Percentiles rank a stretch among this genome's conserved stretches.
These are phyloP conservation scores for Guyanaporus albipodus DNA, from an alignment of 768 basidiomycete species.

Conservation along the genomic window DNA sequence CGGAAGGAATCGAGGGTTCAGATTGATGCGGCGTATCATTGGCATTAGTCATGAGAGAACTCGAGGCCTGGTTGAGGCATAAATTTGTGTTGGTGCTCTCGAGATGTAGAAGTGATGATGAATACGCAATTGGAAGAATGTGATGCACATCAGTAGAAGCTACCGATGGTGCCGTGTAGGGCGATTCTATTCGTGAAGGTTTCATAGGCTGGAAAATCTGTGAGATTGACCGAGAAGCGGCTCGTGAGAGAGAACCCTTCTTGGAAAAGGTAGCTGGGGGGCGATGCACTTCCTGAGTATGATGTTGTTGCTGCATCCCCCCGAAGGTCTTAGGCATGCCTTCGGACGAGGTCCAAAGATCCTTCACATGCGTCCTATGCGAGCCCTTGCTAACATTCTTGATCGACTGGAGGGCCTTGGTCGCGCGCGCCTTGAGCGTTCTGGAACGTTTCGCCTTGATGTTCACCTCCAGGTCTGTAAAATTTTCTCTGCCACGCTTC, in stretches of 20 bases:
- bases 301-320: constrained; percentile 25
- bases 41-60: constrained; percentile 9
- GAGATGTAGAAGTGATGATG: constrained; percentile 8
- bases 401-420: constrained; percentile 44
- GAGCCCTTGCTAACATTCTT: constrained; percentile 39
- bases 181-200: constrained; percentile 27
- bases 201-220: constrained; percentile 23
- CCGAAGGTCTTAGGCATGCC: constrained; percentile 25
- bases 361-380: constrained; percentile 38
- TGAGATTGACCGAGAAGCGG: constrained; percentile 32
- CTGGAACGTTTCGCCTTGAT: constrained; percentile 32
- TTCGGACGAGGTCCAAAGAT: constrained; percentile 33
- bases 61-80: constrained; percentile 15
- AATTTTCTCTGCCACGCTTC: constrained; percentile 34
- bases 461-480: constrained; percentile 23
- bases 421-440: constrained; percentile 46
- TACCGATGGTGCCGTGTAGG: constrained; percentile 21
- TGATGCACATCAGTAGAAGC: constrained; percentile 16
- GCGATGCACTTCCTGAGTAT: constrained; percentile 10
- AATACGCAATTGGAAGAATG: not conserved
- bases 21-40: constrained; percentile 21
- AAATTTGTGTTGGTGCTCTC: constrained; percentile 26
- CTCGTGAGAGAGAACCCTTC: constrained; percentile 26
- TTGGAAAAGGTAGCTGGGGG: constrained; percentile 17
- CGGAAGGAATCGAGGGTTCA: constrained; percentile 35